Conservation (phyloP, 176 grass and related monocot species). For the Tillandsia leiboldiana region DNA sequence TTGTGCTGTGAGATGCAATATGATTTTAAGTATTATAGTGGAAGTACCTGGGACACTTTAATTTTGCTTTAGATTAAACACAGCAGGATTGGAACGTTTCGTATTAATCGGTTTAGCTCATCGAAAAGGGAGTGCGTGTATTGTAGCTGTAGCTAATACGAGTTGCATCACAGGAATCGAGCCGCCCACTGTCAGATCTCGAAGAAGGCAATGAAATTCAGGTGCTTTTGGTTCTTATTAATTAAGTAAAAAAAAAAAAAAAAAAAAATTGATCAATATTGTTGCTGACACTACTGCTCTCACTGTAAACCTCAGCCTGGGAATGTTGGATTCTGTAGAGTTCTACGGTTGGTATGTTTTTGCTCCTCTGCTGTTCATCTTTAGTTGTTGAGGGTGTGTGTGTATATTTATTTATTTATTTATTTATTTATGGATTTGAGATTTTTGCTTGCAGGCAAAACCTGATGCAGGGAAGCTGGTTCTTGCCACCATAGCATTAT, state of each 20-base stretch:
- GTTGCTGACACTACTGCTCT: constrained; percentile 14
- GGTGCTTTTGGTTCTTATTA: constrained; percentile 31
- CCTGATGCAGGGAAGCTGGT: constrained; percentile 60
- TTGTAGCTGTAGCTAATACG: neutral
- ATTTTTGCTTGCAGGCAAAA: constrained; percentile 45
- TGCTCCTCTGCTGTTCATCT: neutral
- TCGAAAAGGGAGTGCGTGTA: no score
- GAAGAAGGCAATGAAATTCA: constrained; percentile 80
- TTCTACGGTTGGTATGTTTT: constrained; percentile 60
- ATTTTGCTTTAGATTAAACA: no score
- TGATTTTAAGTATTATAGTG: no score
- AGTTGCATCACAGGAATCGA: constrained; percentile 38
- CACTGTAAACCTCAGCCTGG: constrained; percentile 37
- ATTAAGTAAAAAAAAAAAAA: neutral
- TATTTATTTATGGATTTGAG: constrained; percentile 12
- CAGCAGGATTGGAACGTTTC: no score
- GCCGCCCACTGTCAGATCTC: constrained; percentile 41
- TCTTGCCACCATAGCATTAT: constrained; percentile 62
- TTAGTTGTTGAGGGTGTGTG: neutral
- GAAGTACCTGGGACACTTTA: no score
- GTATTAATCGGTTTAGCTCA: no score
- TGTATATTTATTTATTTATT: neutral
- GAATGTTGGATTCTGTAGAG: constrained; percentile 75
- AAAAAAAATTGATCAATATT: constrained; percentile 18
- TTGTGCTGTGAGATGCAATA: no score